Evolutionary conservation across 2,329 filamentous ascomycete species (phyloP), one percentile per base, ranked within the genome.

Genomic region (Fusarium sterilihyphosum): DNA sequence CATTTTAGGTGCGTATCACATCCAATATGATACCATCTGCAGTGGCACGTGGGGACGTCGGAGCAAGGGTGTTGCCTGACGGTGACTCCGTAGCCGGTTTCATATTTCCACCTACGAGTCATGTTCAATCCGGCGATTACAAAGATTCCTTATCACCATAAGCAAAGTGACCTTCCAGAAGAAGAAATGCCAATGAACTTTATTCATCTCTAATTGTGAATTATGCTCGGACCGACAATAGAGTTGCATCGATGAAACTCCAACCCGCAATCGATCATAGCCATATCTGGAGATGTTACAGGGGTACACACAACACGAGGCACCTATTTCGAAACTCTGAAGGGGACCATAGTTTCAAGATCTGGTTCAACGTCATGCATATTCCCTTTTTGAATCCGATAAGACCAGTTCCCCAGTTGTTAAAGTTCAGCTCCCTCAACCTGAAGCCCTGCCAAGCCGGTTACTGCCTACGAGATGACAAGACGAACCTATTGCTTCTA

Each of bases 391-490:
- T 1, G 62, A n/a, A 64, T 70, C n/a, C 11, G 37, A 56, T 54
- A 62, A 68, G 66, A 52, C 66, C 31, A 70, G 11, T 58, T 65
- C 60, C 37, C 67, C 66, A 52, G 31, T 70, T 70, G 29, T 70
- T 66, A 70, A 50, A 66, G 59, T 70, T 70, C 46, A 52, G 33
- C 24, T 65, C 16, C 13, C 14, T 63, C 58, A 38, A 52, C 41
- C 43, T 69, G 65, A 59, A 59, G 66, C 60, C 52, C 37, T 53
- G 66, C 67, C 65, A 70, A 70, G 66, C 2, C 43, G 66, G 37
- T 18, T 38, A 29, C 49, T 62, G 35, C 26, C 40, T 40, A 44
- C 16, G 24, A 35, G 46, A 47, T 47, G 29, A 31, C 31, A 50
- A 12, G 20, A 35, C n/a, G 31, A 54, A 38, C 31, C 8, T 26